phyloP scores from a whole-genome alignment of 1,284 basidiomycete genomes.

The Leccinum subatratum region DNA sequence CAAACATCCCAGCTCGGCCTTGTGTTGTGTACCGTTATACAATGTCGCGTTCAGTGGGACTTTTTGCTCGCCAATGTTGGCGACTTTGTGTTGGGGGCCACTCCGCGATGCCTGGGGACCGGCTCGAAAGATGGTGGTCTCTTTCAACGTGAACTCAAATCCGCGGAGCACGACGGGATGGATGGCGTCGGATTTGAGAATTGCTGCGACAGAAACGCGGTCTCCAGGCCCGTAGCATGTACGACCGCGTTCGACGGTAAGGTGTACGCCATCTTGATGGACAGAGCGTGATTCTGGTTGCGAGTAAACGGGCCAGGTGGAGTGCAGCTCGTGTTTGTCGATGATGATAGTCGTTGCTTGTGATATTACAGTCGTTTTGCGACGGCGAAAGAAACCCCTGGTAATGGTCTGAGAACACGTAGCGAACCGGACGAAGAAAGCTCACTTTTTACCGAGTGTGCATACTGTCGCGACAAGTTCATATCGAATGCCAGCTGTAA shows the following conservation, averaged over 20 bases:
- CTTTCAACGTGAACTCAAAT: slow-evolving; percentile 74
- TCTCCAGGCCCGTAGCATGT: slow-evolving; percentile 83
- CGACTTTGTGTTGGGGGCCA: slow-evolving; percentile 52
- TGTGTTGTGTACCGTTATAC: slow-evolving; percentile 65
- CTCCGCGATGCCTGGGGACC: slow-evolving; percentile 49
- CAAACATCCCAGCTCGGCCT: slow-evolving; percentile 62
- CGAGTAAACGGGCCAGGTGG: slow-evolving; percentile 84
- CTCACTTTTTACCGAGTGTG: slow-evolving; percentile 75
- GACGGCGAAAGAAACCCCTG: slow-evolving; percentile 70
- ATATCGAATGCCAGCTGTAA: slow-evolving; percentile 71
- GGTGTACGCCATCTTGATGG: slow-evolving; percentile 60
- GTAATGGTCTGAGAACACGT: slow-evolving; percentile 2
- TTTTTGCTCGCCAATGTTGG: slow-evolving; percentile 59
- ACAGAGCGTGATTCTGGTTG: slow-evolving; percentile 71
- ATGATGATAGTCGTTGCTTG: slow-evolving; percentile 68
- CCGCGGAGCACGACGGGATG: slow-evolving; percentile 66
- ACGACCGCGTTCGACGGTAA: slow-evolving; percentile 69
- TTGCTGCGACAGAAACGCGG: slow-evolving; percentile 65
- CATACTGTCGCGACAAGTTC: slow-evolving; percentile 81
- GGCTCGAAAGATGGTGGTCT: slow-evolving; percentile 64
- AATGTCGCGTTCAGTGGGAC: slow-evolving; percentile 67
- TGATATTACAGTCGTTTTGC: slow-evolving; percentile 56
- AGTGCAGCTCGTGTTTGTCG: slow-evolving; percentile 85
- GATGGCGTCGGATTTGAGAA: slow-evolving; percentile 64
- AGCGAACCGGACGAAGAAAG: slow-evolving; percentile 4